Evolutionary conservation across 2,329 filamentous ascomycete genomes (phyloP), one percentile per base, ranked within the genome.

Genomic region (Colletotrichum salicis): DNA sequence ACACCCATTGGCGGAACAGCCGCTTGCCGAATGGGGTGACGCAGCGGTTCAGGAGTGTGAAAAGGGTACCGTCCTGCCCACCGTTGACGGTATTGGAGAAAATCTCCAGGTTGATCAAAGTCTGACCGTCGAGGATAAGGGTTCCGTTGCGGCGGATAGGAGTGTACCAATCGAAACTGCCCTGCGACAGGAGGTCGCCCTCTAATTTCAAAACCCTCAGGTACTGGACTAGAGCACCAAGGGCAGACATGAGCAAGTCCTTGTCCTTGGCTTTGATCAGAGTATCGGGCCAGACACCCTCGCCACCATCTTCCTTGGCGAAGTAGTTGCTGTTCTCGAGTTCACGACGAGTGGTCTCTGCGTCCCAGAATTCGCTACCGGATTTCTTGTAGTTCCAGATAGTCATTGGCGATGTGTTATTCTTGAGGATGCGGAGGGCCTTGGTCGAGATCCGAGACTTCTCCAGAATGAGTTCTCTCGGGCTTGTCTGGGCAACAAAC

Each of bases 1-100:
- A 98, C 3, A 99, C 93, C 96, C 96, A 99, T 80, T 97, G 95
- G 66, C 95, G 93, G 81, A 99, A 95, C 80, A 97, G 90, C 12
- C 96, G 93, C 83, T 99, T 99, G 69, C 96, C 96, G 79, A 99
- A 99, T 0, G 96, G 96, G 4, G 96, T 98, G 73, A 98, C 92
- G 79, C 96, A 99, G 63, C 94, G 91, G 80, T 99, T 98, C 64
- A 99, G 88, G 74, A 99, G 90, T 63, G 89, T 89, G 82, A 98
- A 99, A 1, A 99, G 84, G 0, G 96, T 98, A 7, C 96, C 96
- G 51, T 97, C 93, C 0, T 87, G 80, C 15, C 94, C 91, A 8
- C 95, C 96, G 78, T 98, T 96, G 75, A 93, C 94, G 0, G 92
- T 95, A 81, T 99, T 99, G 76, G 94, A 89, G 76, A 99, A 99